Evolutionary conservation across 2,329 filamentous ascomycete genomes (phyloP).

Genomic region (Remersonia thermophila): DNA sequence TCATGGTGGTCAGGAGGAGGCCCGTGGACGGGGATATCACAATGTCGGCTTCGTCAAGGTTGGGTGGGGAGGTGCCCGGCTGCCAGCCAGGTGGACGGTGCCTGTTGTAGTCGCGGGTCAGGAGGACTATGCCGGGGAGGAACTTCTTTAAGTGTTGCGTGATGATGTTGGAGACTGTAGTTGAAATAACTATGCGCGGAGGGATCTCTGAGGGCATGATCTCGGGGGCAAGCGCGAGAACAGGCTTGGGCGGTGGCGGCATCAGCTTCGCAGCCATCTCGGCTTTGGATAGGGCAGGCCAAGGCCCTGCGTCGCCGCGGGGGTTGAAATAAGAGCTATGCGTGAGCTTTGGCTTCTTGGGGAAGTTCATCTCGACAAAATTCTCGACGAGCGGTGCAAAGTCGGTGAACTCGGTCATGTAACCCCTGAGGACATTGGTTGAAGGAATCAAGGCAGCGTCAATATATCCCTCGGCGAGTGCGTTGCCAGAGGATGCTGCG

Average conservation of each 20-base stretch:
- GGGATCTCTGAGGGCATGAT: conserved; percentile 8
- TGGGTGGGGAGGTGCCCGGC: conserved; percentile 22
- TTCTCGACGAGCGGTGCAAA: conserved; percentile 15
- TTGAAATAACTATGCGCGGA: conserved; percentile 18
- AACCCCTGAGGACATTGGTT: conserved; percentile 11
- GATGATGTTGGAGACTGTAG: conserved; percentile 4
- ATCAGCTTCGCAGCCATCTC: conserved; percentile 5
- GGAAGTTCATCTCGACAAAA: conserved; percentile 18
- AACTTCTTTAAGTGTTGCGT: conserved; percentile 12
- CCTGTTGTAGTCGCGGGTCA: conserved; percentile 20
- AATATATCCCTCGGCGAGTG: conserved; percentile 3
- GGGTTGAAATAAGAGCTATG: conserved; percentile 14
- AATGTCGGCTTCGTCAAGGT: conserved; percentile 56
- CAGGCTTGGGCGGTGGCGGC: conserved; percentile 8
- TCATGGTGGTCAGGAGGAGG: conserved; percentile 56
- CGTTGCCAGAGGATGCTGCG: too few species aligned
- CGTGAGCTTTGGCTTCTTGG: conserved; percentile 14
- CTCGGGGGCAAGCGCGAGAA: conserved; percentile 13
- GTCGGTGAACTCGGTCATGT: conserved; percentile 11
- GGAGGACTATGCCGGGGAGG: conserved; percentile 16
- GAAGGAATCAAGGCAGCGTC: conserved; percentile 5
- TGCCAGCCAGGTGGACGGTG: conserved; percentile 15
- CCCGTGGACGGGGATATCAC: conserved; percentile 57
- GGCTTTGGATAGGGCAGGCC: background rate
- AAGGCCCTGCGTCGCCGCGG: background rate